A percentile compares a stretch with the other conserved stretches of the same genome.
phyloP scores from a whole-genome alignment of 2,329 filamentous ascomycete species.

The Tolypocladium album region DNA sequence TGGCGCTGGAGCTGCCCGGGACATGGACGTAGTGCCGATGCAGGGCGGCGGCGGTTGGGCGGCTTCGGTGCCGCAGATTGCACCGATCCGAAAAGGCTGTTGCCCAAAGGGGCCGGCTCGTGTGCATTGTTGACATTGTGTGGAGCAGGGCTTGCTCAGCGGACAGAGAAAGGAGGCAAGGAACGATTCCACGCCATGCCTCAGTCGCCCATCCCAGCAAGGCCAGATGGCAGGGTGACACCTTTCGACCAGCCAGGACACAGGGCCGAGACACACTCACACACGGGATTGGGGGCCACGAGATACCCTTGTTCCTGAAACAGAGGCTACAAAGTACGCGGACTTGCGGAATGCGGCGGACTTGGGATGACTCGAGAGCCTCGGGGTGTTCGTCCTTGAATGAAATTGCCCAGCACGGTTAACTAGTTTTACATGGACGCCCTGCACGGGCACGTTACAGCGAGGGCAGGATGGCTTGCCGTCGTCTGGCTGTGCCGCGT shows the following conservation, averaged over 20 bases:
- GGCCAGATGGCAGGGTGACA: neutral
- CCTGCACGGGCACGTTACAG: neutral
- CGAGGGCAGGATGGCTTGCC: neutral
- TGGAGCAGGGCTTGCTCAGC: neutral
- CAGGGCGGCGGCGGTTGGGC: neutral
- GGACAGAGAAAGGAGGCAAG: neutral
- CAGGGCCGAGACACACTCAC: neutral
- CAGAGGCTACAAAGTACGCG: neutral
- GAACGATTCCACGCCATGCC: neutral
- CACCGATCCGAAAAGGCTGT: neutral
- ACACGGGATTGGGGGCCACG: neutral
- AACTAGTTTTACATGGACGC: neutral
- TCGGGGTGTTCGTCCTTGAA: neutral
- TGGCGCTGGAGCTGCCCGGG: neutral
- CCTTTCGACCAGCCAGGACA: neutral
- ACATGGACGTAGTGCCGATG: neutral
- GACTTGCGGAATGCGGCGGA: neutral
- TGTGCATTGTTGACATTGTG: neutral
- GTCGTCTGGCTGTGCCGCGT: neutral
- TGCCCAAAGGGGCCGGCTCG: neutral
- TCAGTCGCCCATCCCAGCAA: neutral
- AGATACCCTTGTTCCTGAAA: neutral
- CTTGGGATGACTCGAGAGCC: neutral
- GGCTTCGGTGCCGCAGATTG: neutral
- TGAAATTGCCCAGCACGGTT: neutral